Percentiles rank a stretch among this genome's conserved stretches.
Evolutionary conservation across 495 filamentous ascomycete species (phyloP).

Genomic region (Neurospora intermedia): DNA sequence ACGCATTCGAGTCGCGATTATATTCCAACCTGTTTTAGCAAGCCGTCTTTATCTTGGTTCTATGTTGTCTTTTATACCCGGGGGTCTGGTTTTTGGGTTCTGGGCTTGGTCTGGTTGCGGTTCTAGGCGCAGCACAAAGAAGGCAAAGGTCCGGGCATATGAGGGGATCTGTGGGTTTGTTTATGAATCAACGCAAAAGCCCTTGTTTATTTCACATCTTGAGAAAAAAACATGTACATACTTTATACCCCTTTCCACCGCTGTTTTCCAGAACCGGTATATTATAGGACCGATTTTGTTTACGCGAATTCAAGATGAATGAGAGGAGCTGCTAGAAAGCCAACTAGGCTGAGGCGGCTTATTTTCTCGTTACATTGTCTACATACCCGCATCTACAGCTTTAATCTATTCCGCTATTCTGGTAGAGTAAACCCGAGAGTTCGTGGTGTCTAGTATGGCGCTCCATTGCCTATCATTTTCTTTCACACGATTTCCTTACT

Average conservation of each 20-base stretch:
- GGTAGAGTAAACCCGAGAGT: background rate
- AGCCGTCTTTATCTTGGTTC: background rate
- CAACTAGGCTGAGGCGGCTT: background rate
- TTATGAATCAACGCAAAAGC: background rate
- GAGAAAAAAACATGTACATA: background rate
- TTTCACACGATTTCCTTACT: background rate
- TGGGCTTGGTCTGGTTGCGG: background rate
- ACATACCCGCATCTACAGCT: background rate
- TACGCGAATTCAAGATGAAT: background rate
- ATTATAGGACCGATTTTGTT: background rate
- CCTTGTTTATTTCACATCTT: background rate
- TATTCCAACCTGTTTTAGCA: background rate
- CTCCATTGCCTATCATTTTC: background rate
- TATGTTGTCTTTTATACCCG: background rate
- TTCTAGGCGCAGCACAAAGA: conserved; percentile 1
- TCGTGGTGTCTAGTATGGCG: background rate
- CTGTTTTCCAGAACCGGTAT: background rate
- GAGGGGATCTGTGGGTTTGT: background rate
- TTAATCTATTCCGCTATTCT: background rate
- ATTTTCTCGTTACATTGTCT: background rate
- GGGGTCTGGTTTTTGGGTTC: background rate
- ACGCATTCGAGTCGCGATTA: background rate
- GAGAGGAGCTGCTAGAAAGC: background rate
- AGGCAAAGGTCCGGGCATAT: background rate
- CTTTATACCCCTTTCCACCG: background rate